phyloP scores from a whole-genome alignment of 768 basidiomycete species.

The Tricholoma furcatifolium region DNA sequence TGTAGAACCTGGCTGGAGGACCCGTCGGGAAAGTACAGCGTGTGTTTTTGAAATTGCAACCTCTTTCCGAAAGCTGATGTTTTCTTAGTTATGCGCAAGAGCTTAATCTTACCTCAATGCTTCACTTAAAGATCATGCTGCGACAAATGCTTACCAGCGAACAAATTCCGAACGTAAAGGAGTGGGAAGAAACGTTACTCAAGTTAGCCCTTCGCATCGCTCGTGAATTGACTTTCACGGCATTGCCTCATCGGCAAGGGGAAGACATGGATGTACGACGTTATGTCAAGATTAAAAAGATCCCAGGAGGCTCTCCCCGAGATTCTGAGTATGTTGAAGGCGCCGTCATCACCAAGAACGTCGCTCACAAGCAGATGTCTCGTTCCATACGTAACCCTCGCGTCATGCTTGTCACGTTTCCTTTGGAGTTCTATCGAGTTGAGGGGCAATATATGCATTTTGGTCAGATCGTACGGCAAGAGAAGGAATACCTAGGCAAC shows the following conservation, averaged over 20 bases:
- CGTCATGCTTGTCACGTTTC: slow-evolving; percentile 95
- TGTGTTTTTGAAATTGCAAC: slow-evolving; percentile 38
- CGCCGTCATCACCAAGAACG: slow-evolving; percentile 96
- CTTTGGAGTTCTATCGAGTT: slow-evolving; percentile 88
- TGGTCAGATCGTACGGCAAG: slow-evolving; percentile 86
- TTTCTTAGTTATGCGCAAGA: slow-evolving; percentile 72
- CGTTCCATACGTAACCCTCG: slow-evolving; percentile 81
- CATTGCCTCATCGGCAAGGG: slow-evolving; percentile 69
- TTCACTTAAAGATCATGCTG: slow-evolving; percentile 87
- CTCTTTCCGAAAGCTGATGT: neutral
- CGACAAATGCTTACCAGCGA: slow-evolving; percentile 87
- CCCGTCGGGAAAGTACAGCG: slow-evolving; percentile 87
- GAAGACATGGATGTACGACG: slow-evolving; percentile 94
- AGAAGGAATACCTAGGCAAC: slow-evolving; percentile 89
- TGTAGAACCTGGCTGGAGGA: slow-evolving; percentile 80
- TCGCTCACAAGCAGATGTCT: slow-evolving; percentile 95
- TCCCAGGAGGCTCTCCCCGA: slow-evolving; percentile 87
- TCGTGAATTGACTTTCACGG: slow-evolving; percentile 77
- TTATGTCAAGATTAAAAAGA: slow-evolving; percentile 98
- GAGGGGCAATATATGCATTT: slow-evolving; percentile 94
- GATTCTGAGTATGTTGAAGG: slow-evolving; percentile 98
- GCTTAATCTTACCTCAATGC: slow-evolving; percentile 83
- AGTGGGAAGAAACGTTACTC: slow-evolving; percentile 88
- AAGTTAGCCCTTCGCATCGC: slow-evolving; percentile 84
- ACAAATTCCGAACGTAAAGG: slow-evolving; percentile 73